phyloP scores from a whole-genome alignment of 805 yeast species.

The Metschnikowia amazonensis region DNA sequence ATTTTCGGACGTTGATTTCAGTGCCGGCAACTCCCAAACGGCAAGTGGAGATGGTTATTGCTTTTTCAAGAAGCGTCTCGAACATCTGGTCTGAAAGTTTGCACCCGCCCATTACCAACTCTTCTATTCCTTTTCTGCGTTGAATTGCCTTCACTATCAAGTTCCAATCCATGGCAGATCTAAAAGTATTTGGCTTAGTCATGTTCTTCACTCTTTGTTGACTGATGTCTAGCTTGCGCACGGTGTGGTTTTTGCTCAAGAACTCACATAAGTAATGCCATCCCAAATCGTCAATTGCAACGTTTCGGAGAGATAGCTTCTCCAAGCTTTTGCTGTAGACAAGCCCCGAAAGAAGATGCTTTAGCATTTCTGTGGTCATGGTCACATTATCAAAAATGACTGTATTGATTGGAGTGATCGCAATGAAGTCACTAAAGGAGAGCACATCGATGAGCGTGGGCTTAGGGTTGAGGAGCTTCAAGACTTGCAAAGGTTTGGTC shows the following conservation, averaged over 20 bases:
- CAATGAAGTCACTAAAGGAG: slow-evolving; percentile 54
- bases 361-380: slow-evolving; percentile 52
- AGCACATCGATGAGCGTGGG: slow-evolving; percentile 56
- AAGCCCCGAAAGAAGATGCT: slow-evolving; percentile 46
- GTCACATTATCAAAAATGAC: slow-evolving; percentile 56
- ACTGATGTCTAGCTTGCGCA: slow-evolving; percentile 52
- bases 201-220: slow-evolving; percentile 52
- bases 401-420: slow-evolving; percentile 53
- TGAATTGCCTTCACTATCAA: slow-evolving; percentile 42
- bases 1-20: slow-evolving; percentile 42
- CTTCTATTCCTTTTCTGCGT: slow-evolving; percentile 51
- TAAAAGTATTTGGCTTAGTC: slow-evolving; percentile 30
- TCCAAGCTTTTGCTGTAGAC: slow-evolving; percentile 42
- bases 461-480: slow-evolving; percentile 54
- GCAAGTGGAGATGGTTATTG: slow-evolving; percentile 41
- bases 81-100: slow-evolving; percentile 43
- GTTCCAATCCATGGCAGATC: slow-evolving; percentile 54
- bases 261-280: slow-evolving; percentile 52
- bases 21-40: slow-evolving; percentile 53
- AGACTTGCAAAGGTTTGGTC: slow-evolving; percentile 48
- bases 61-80: slow-evolving; percentile 37
- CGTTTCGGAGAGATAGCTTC: slow-evolving; percentile 52
- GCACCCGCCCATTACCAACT: slow-evolving; percentile 56
- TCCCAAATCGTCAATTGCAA: slow-evolving; percentile 49
- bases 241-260: slow-evolving; percentile 37